Base-by-base conservation (phyloP, 805 yeast species). In the Candida glaebosa region DNA sequence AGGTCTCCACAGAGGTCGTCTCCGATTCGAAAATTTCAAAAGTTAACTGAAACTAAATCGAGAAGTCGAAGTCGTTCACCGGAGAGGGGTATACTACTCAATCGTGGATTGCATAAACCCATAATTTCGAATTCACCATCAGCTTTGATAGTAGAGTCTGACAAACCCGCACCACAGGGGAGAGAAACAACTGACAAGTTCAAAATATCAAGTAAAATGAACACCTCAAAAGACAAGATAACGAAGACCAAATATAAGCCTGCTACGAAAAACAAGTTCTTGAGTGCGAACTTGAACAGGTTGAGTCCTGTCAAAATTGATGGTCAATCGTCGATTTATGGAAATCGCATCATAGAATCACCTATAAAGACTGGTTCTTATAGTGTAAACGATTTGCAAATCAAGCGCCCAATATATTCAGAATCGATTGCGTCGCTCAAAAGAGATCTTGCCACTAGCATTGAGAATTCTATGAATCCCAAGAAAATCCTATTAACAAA, bases 281-380 rank as follows among this genome's bases (percentile, higher is more conserved):
- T 67, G 25, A 60, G 70, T 1, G 64, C 71, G 1, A 58, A 64
- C 5, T 51, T 68, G 17, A 63, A 63, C 18, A 66, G 71, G 0
- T 52, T 57, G 3, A 59, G 58, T 9, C 57, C 60, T 6, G 56
- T 62, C 4, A 53, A 63, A 24, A 53, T 51, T 31, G 48, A 50
- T 14, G 45, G 40, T 34, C 50, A 42, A 38, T 38, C 50, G 10
- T 40, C 38, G 4, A 35, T 10, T 24, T 14, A 22, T 22, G 38
- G 18, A 20, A 19, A 18, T 12, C 38, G 31, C 14, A 28, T 28
- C 5, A 28, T 28, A 5, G 31, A 28, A 14, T 35, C 38, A 20
- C 38, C 38, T 14, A 35, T 35, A 8, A 35, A 35, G n/a, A n/a
- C 16, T 12, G 38, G 31, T 8, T 18, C 15, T 12, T 12, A 20